Base-by-base conservation (phyloP, 2,329 filamentous ascomycete genomes). In the Sarocladium oryzae region DNA sequence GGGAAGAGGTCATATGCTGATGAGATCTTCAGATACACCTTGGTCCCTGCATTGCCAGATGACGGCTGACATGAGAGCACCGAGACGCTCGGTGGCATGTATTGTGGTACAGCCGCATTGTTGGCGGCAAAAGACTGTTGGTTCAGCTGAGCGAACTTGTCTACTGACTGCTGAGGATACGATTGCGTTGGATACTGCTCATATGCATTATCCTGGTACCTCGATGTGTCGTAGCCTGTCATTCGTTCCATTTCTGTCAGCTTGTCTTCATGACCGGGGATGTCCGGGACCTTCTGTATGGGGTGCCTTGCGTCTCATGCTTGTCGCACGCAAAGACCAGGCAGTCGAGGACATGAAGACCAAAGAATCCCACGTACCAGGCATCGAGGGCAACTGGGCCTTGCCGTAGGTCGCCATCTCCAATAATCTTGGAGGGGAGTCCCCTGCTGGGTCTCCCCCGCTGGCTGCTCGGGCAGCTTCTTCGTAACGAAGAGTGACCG, bases 1-100 rank as follows among this genome's bases (percentile, higher is more conserved):
- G 69, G 63, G 55, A 76, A 68, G 54, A 95, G 70, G 62, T 95
- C 86, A 69, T 88, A 88, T 54, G 84, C 78, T 38, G 86, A 85
- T 50, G 84, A 82, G 26, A 95, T 79, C 63, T 88, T 85, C 56
- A 96, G 76, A 54, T 79, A 77, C 9, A 96, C 72, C 60, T 84
- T 84, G 18, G 85, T 86, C 51, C 87, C 86, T 61, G 79, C 77
- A 30, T 75, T 69, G 38, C 90, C 91, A 60, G 80, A 76, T 40
- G 73, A 71, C 16, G 91, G 92, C 54, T 82, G 77, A 65, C 80
- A 89, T 53, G 85, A 85, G 53, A 84, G 75, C 56, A 95, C 78
- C 54, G 79, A 79, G 59, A 80, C 70, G 21, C 61, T 66, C 30
- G 81, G 70, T 51, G 81, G 71, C 63, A 91, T 77, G 68, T 89